These are phyloP conservation scores for Colletotrichum australisinense DNA, from an alignment of 2,329 filamentous ascomycete species.

Conservation along the genomic window DNA sequence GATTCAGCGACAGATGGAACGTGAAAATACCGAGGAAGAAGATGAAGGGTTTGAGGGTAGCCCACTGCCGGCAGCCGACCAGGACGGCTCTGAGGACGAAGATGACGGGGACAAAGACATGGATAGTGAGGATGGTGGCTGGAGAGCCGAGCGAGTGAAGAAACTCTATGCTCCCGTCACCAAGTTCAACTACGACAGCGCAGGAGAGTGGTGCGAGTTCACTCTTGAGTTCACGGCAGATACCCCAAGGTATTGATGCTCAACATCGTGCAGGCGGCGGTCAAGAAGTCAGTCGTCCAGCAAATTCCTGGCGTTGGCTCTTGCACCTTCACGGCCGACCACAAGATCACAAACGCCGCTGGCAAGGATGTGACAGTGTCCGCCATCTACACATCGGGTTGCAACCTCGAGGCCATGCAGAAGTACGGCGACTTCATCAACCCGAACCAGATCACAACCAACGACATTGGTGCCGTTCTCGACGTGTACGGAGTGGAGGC, in stretches of 20 bases:
- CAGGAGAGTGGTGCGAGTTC: slow-evolving; percentile 81
- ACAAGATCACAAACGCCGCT: slow-evolving; percentile 62
- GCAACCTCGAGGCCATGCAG: slow-evolving; percentile 92
- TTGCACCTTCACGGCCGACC: slow-evolving; percentile 74
- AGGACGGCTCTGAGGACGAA: slow-evolving; percentile 45
- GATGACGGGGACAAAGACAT: slow-evolving; percentile 50
- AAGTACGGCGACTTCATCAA: slow-evolving; percentile 87
- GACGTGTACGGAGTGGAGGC: slow-evolving; percentile 93
- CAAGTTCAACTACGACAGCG: slow-evolving; percentile 83
- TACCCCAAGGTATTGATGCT: slow-evolving; percentile 93
- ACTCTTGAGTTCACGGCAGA: slow-evolving; percentile 84
- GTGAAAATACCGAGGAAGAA: slow-evolving; percentile 62
- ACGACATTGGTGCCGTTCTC: slow-evolving; percentile 90
- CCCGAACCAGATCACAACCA: slow-evolving; percentile 87
- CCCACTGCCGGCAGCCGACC: slow-evolving; percentile 48
- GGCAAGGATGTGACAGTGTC: slow-evolving; percentile 61
- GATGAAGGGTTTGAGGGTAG: slow-evolving; percentile 66
- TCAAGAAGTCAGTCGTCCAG: slow-evolving; percentile 84
- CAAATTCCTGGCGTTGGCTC: slow-evolving; percentile 82
- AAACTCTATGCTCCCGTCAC: slow-evolving; percentile 74
- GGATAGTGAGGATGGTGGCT: slow-evolving; percentile 49
- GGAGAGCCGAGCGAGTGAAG: slow-evolving; percentile 73
- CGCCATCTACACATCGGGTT: slow-evolving; percentile 82
- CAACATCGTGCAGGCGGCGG: slow-evolving; percentile 85
- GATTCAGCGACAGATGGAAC: slow-evolving; percentile 73